These are phyloP conservation scores for Scortechinia acanthostroma DNA, from an alignment of 2,329 filamentous ascomycete species.

Conservation along the genomic window DNA sequence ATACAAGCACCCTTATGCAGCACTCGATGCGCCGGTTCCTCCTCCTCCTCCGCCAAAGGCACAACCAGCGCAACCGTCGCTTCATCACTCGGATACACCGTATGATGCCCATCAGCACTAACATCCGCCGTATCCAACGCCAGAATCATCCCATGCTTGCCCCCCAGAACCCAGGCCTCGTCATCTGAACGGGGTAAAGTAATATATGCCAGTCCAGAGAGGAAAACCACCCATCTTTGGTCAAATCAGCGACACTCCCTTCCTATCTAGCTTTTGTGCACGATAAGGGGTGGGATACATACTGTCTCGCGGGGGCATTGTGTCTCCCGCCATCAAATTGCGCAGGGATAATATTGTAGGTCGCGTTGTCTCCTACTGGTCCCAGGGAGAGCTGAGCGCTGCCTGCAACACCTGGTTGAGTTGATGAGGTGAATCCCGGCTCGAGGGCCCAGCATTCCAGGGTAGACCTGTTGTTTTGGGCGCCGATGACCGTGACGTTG, in stretches of 20 bases:
- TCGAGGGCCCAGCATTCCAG: slow-evolving; percentile 2
- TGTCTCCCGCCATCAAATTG: slow-evolving; percentile 1
- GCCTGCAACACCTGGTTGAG: neutral
- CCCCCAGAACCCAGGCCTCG: neutral
- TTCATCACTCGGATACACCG: neutral
- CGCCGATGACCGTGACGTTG: neutral
- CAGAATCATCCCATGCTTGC: neutral
- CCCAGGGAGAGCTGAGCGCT: neutral
- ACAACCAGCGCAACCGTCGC: neutral
- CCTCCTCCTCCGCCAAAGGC: neutral
- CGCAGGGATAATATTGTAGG: neutral
- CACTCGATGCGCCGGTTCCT: neutral
- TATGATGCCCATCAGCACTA: neutral
- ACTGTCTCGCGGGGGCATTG: neutral
- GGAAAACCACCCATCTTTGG: neutral
- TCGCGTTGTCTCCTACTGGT: neutral
- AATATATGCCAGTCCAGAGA: slow-evolving; percentile 1
- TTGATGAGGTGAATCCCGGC: neutral
- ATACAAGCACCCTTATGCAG: neutral
- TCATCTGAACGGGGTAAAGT: neutral
- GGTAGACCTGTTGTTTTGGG: neutral
- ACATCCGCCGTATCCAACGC: slow-evolving; percentile 1
- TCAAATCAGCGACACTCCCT: too few species aligned
- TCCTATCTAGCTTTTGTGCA: too few species aligned
- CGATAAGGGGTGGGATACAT: neutral